Base-by-base conservation (phyloP, 1,284 basidiomycete species). In the Melampsora larici-populina region DNA sequence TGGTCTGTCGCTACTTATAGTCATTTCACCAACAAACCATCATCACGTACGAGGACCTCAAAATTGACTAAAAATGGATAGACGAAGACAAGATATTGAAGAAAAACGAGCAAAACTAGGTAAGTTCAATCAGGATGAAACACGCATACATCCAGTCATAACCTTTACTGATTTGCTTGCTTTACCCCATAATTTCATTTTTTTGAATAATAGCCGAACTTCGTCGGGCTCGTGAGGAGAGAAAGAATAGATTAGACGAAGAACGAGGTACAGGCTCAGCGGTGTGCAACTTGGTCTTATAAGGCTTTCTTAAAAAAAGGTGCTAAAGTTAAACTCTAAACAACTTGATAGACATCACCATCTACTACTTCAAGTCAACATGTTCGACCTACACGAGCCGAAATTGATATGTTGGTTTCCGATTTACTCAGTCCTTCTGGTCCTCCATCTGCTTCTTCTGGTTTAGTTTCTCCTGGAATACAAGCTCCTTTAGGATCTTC, bases 31-130 rank as follows among this genome's bases (percentile, higher is more conserved):
- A 36, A 9, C 36, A 43, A 43, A 21, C n/a, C 26, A 24, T 58
- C 11, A 58, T n/a, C 55, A 58, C n/a, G 18, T 9, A n/a, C n/a
- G 4, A 0, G 21, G 24, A 24, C 55, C 24, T 11, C 55, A 58
- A n/a, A 24, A 9, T 58, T 29, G 1, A 58, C 17, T 58, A 15
- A 21, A n/a, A 58, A 75, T 75, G 73, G 73, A 75, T 55, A 51
- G 73, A 62, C 26, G 73, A n/a, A 33, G 73, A 68, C 73, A 75
- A 62, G 73, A 75, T 62, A 75, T 75, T 51, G 73, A 75, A 62
- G 73, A 75, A 40, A 75, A 75, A 24, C 46, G 73, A 11, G 65
- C 65, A 5, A 75, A 75, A 68, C 65, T 75, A 24, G 73, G 73
- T 68, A 66, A 64, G 63, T 43, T 15, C 21, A 58, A 58, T 43